Evolutionary conservation across 179 eudicot species (phyloP).

Genomic region (Heliamphora pulchella): DNA sequence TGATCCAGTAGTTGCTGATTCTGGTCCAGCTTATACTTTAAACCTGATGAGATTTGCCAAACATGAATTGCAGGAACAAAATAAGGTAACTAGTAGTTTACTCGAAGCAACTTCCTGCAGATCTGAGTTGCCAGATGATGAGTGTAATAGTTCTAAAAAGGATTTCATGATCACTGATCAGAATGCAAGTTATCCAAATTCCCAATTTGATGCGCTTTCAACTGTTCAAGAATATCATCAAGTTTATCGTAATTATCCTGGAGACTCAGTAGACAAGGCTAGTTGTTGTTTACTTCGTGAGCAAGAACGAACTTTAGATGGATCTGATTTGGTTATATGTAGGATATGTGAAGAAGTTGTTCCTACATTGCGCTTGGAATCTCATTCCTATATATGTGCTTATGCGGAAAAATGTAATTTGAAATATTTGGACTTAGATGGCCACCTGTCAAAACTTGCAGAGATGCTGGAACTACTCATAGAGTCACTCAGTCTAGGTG

Average conservation of each 20-base stretch:
- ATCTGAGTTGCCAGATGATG: constrained; percentile 15
- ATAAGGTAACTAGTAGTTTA: not conserved
- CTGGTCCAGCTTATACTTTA: constrained; percentile 21
- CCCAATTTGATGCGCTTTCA: constrained; percentile 15
- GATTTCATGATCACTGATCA: constrained; percentile 19
- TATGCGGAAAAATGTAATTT: constrained; percentile 57
- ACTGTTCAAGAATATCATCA: constrained; percentile 16
- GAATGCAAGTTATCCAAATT: constrained; percentile 10
- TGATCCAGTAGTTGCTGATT: constrained; percentile 25
- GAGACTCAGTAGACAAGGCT: constrained; percentile 17
- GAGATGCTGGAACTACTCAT: constrained; percentile 50
- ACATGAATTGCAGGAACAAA: constrained; percentile 19
- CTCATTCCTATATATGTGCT: constrained; percentile 69
- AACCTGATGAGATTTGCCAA: constrained; percentile 17
- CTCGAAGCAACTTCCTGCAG: constrained; percentile 15
- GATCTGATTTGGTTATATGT: constrained; percentile 44
- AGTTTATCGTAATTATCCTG: constrained; percentile 18
- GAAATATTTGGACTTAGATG: constrained; percentile 38
- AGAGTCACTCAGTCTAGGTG: constrained; percentile 30
- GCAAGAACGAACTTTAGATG: constrained; percentile 30
- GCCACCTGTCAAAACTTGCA: constrained; percentile 41
- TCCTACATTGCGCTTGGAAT: constrained; percentile 44
- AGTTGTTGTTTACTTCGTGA: constrained; percentile 20
- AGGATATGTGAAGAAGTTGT: constrained; percentile 63
- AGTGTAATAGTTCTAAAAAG: constrained; percentile 12